phyloP scores from a whole-genome alignment of 2,329 filamentous ascomycete species.

The Dactylellina drechsleri region DNA sequence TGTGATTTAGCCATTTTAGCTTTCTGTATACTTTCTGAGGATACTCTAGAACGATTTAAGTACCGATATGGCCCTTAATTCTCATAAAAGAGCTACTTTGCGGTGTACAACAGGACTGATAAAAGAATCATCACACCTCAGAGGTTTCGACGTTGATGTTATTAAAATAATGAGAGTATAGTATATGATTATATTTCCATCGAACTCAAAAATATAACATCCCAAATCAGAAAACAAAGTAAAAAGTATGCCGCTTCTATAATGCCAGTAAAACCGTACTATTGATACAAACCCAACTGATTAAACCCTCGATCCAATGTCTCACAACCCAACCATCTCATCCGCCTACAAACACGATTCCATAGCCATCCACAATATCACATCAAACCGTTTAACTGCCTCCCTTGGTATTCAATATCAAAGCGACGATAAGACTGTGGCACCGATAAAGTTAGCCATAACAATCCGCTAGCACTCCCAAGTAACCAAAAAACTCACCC shows the following conservation, averaged over 20 bases:
- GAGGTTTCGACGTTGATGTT: too few relatives aligned
- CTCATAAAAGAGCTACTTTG: too few relatives aligned
- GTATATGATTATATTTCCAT: slow-evolving; percentile 5
- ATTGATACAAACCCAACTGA: slow-evolving; percentile 11
- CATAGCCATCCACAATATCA: not conserved
- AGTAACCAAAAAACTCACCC: slow-evolving; percentile 71
- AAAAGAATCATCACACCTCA: too few relatives aligned
- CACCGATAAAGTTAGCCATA: not conserved
- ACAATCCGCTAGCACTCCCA: not conserved
- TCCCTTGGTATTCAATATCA: slow-evolving; percentile 59
- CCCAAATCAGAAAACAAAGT: slow-evolving; percentile 6
- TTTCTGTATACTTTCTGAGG: too few relatives aligned
- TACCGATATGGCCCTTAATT: too few relatives aligned
- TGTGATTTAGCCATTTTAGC: too few relatives aligned
- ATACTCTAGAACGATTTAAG: too few relatives aligned
- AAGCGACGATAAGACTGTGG: slow-evolving; percentile 43
- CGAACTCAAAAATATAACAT: slow-evolving; percentile 17
- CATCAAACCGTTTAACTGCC: slow-evolving; percentile 47
- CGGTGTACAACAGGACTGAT: too few relatives aligned
- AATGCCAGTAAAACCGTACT: slow-evolving; percentile 33
- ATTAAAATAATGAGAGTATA: not conserved
- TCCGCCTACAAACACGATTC: not conserved
- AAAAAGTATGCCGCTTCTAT: slow-evolving; percentile 49
- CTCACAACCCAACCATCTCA: not conserved
- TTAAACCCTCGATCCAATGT: not conserved